Base-by-base conservation (phyloP, 495 filamentous ascomycete species). In the Astrothelium subdiscretum region DNA sequence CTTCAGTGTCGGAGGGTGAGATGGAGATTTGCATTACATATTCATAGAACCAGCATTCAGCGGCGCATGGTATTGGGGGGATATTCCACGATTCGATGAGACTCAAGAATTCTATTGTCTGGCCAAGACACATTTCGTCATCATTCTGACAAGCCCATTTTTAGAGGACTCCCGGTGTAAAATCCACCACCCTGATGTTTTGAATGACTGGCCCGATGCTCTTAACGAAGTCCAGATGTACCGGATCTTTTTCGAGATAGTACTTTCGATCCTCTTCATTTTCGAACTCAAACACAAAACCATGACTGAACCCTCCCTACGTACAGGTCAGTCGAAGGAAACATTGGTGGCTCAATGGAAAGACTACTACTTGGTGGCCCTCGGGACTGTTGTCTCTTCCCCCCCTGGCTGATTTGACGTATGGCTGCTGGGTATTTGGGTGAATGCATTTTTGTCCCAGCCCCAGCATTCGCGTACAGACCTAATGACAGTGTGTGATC, bases 1-100 rank as follows among this genome's bases (percentile, higher is more conserved):
- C 12, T 98, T 98, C 71, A 96, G 94, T 84, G 89, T 97, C 59
- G 81, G 75, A 62, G 71, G 72, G 59, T 24, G 57, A 3, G 8
- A 3, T n/a, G 8, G 18, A 22, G 32, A 20, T 8, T 18, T 32
- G 31, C 32, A 32, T n/a, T 26, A 32, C 8, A 5, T 27, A 32
- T n/a, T n/a, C 20, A 42, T 27, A 13, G 15, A 11, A n/a, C 4
- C 18, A 57, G 60, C 44, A 57, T 62, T 20, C 22, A 29, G 48
- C 48, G 48, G 24, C 3, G 4, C 48, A 29, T 54, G 10, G 48
- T 29, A 15, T 54, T 24, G 11, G 26, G 20, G n/a, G 4, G 15
- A 12, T 27, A 20, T 27, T 29, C 29, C 20, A 11, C 48, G 48
- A 54, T 11, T 12, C 12, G 20, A 18, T n/a, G 42, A 48, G 15